Conservation (phyloP, 139 green algal genomes). For the Diplosphaera chodatii region DNA sequence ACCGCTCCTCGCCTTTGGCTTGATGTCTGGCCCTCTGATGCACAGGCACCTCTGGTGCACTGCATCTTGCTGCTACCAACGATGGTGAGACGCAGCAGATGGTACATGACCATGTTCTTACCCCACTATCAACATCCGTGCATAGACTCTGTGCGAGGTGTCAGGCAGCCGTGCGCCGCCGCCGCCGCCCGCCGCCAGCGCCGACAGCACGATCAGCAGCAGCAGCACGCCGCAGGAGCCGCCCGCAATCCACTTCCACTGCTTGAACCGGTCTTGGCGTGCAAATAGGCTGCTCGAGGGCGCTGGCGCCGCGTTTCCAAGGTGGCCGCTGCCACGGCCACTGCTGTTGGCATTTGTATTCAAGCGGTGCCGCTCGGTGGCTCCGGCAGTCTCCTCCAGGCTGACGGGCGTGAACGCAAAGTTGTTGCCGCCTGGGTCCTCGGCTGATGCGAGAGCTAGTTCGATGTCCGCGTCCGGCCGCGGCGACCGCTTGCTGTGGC, state of each 20-base stretch:
- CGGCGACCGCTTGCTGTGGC: not conserved
- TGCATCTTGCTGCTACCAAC: too few relatives aligned
- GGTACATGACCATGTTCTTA: too few relatives aligned
- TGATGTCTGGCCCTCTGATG: too few relatives aligned
- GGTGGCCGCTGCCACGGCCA: too few relatives aligned
- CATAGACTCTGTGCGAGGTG: not conserved
- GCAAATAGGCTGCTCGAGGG: too few relatives aligned
- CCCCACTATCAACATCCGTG: not conserved
- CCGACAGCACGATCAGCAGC: slow-evolving; percentile 1
- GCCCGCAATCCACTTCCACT: not conserved
- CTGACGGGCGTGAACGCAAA: not conserved
- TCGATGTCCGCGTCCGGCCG: not conserved
- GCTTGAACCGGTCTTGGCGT: not conserved
- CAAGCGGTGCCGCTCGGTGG: not conserved
- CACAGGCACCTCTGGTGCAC: too few relatives aligned
- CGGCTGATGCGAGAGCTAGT: not conserved
- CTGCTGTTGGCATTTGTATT: not conserved
- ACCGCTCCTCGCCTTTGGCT: too few relatives aligned
- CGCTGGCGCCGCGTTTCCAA: not conserved
- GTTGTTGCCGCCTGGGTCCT: not conserved
- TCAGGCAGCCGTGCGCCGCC: not conserved
- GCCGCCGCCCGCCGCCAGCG: not conserved
- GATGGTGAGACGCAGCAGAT: too few relatives aligned
- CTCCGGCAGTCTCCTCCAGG: not conserved
- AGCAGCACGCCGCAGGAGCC: not conserved